phyloP scores from a whole-genome alignment of 2,329 filamentous ascomycete genomes.

The Gaeumannomyces sp. region DNA sequence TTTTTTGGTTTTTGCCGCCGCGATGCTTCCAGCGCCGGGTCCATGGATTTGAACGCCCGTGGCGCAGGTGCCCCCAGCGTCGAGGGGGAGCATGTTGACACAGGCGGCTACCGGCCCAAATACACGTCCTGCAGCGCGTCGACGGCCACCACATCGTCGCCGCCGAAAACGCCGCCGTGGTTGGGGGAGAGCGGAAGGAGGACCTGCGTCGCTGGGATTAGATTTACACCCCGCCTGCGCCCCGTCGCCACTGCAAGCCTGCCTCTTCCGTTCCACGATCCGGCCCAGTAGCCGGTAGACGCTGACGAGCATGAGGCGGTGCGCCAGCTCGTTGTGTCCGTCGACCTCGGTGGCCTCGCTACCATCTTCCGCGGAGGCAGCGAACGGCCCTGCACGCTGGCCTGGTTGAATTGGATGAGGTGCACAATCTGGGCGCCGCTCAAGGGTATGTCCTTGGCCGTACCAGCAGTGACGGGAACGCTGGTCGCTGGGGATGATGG shows the following conservation, averaged over 20 bases:
- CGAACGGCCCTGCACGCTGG: slow-evolving; percentile 5
- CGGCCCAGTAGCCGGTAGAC: background rate
- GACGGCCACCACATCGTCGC: slow-evolving; percentile 22
- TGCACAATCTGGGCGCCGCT: slow-evolving; percentile 19
- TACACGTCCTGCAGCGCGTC: slow-evolving; percentile 31
- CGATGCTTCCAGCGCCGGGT: slow-evolving; percentile 28
- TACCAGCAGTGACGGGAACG: background rate
- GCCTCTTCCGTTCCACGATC: background rate
- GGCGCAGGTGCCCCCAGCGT: slow-evolving; percentile 28
- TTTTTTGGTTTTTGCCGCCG: slow-evolving; percentile 24
- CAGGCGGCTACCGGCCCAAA: slow-evolving; percentile 28
- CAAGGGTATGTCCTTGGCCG: slow-evolving; percentile 12
- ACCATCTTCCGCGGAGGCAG: background rate
- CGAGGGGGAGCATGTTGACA: slow-evolving; percentile 37
- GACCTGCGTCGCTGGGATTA: slow-evolving; percentile 21
- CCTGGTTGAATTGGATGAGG: slow-evolving; percentile 1
- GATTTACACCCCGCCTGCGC: background rate
- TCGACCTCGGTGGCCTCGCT: background rate
- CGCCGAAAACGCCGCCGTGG: slow-evolving; percentile 27
- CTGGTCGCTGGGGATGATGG: background rate
- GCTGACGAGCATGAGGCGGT: slow-evolving; percentile 10
- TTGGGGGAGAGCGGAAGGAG: slow-evolving; percentile 32
- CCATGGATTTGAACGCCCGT: slow-evolving; percentile 30
- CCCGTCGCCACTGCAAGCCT: too few species aligned
- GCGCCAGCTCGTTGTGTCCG: slow-evolving; percentile 1